These are phyloP conservation scores for Podila horticola DNA, from an alignment of 192 early-diverging fungal species.

Conservation along the genomic window DNA sequence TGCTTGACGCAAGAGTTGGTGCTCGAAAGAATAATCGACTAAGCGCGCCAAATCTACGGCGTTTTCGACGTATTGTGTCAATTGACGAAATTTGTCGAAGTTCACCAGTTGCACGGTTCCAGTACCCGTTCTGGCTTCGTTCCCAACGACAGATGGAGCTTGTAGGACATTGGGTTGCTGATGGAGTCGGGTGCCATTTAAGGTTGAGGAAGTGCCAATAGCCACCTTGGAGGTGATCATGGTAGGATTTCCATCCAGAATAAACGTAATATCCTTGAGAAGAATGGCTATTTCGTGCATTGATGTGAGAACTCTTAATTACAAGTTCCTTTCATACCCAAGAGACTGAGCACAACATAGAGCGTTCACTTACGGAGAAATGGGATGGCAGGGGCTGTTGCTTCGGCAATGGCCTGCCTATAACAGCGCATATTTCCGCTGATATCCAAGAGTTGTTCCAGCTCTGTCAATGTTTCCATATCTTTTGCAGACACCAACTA, in stretches of 20 bases:
- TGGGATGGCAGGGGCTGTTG: constrained; percentile 59
- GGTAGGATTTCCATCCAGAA: constrained; percentile 76
- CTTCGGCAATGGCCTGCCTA: constrained; percentile 61
- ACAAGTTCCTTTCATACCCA: background rate
- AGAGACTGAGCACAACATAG: background rate
- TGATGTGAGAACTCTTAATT: background rate
- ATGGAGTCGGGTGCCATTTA: background rate
- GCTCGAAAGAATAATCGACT: constrained; percentile 59
- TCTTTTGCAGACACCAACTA: constrained; percentile 56
- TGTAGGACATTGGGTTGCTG: background rate
- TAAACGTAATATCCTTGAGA: constrained; percentile 80
- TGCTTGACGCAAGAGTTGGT: constrained; percentile 44
- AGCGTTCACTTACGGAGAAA: constrained; percentile 63
- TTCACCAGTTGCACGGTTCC: constrained; percentile 38
- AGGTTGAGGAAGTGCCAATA: background rate
- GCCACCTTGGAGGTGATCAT: constrained; percentile 22
- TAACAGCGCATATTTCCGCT: constrained; percentile 74
- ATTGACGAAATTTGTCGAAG: constrained; percentile 59
- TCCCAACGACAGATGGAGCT: background rate
- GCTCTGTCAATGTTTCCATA: constrained; percentile 48
- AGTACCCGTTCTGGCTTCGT: background rate
- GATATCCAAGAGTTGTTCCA: constrained; percentile 72
- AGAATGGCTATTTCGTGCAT: constrained; percentile 54
- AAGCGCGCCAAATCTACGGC: constrained; percentile 38
- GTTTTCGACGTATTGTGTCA: constrained; percentile 52